Percentiles rank a stretch among this genome's conserved stretches.
Evolutionary conservation across 2,329 filamentous ascomycete species (phyloP).

Genomic region (Aspergillus persii): DNA sequence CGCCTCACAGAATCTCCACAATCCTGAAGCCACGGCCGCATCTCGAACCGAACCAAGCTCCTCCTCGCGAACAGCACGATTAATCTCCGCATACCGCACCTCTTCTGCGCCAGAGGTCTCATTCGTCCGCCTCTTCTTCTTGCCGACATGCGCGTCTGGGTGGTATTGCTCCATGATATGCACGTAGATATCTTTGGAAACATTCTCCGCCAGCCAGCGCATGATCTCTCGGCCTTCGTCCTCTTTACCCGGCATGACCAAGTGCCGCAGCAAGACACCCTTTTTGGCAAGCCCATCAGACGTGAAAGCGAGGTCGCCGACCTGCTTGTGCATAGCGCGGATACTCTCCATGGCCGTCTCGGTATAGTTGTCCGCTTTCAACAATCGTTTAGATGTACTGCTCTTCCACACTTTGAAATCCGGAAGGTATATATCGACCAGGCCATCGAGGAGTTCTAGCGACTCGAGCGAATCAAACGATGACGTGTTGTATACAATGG

Average conservation of each 20-base stretch:
- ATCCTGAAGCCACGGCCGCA: constrained; percentile 67
- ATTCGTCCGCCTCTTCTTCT: constrained; percentile 48
- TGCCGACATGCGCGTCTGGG: constrained; percentile 77
- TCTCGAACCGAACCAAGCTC: constrained; percentile 66
- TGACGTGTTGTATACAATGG: constrained; percentile 82
- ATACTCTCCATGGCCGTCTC: constrained; percentile 72
- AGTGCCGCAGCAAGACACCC: constrained; percentile 72
- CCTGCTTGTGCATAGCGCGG: constrained; percentile 75
- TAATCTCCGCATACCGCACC: constrained; percentile 73
- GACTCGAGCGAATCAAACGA: constrained; percentile 75
- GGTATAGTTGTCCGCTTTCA: constrained; percentile 77
- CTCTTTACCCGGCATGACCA: constrained; percentile 81
- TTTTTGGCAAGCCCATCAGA: constrained; percentile 76
- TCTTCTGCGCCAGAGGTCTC: constrained; percentile 35
- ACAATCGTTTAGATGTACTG: constrained; percentile 63
- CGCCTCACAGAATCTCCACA: constrained; percentile 76
- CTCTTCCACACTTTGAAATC: constrained; percentile 82
- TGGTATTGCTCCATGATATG: constrained; percentile 90
- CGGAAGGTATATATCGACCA: constrained; percentile 83
- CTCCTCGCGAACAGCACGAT: constrained; percentile 63
- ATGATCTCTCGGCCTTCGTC: constrained; percentile 73
- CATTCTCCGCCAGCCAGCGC: constrained; percentile 68
- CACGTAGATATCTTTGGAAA: constrained; percentile 73
- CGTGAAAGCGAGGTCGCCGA: constrained; percentile 80
- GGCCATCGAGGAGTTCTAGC: constrained; percentile 69